These are phyloP conservation scores for Cynara cardunculus DNA, from an alignment of 129 eudicot genomes.

Conservation along the genomic window DNA sequence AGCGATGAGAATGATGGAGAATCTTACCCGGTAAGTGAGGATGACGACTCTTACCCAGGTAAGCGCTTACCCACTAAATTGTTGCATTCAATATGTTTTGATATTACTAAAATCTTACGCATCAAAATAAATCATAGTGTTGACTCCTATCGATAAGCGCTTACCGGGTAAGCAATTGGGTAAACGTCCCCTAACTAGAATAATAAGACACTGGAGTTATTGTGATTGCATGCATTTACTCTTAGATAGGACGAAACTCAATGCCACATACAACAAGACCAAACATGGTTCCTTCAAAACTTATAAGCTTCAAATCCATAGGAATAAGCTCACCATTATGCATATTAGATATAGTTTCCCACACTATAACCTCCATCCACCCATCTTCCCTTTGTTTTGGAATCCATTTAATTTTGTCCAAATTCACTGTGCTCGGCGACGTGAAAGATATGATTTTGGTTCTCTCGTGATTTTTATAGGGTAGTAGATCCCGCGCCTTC, in stretches of 20 bases:
- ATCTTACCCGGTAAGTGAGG: too few species aligned
- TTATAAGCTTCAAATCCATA: conserved; percentile 26
- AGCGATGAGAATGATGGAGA: too few species aligned
- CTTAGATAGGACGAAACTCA: conserved; percentile 22
- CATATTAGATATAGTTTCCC: conserved; percentile 10
- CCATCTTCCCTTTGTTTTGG: conserved; percentile 29
- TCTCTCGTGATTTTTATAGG: conserved; percentile 11
- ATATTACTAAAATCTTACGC: too few species aligned
- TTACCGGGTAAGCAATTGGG: too few species aligned
- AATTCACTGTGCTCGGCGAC: conserved; percentile 1
- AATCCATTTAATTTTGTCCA: conserved; percentile 27
- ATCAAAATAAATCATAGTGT: too few species aligned
- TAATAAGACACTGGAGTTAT: neutral
- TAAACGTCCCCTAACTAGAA: too few species aligned
- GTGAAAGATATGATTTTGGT: conserved; percentile 20
- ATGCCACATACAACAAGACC: conserved; percentile 24
- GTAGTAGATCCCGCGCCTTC: conserved; percentile 25
- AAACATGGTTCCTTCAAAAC: conserved; percentile 26
- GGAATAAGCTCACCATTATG: conserved; percentile 4
- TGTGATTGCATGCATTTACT: neutral
- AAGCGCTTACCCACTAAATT: too few species aligned
- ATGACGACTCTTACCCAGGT: too few species aligned
- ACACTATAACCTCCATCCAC: conserved; percentile 32
- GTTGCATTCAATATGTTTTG: too few species aligned
- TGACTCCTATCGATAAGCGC: too few species aligned